These are phyloP conservation scores for Grosmannia serpens DNA, from an alignment of 2,329 filamentous ascomycete genomes.

Conservation along the genomic window DNA sequence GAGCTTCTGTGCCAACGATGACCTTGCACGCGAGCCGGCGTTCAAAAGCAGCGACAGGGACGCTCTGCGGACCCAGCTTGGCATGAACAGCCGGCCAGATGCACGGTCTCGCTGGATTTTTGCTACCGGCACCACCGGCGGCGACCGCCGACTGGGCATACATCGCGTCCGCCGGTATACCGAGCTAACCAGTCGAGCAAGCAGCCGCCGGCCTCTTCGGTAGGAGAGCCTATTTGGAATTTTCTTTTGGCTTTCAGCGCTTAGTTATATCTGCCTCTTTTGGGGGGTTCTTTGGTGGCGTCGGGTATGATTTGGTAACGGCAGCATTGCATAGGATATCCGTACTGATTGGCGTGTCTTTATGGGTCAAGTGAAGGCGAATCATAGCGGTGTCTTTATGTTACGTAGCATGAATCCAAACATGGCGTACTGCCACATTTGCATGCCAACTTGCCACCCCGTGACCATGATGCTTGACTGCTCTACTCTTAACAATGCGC, in stretches of 20 bases:
- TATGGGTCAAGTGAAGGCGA: too few species aligned
- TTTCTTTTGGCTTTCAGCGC: neutral
- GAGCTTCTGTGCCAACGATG: slow-evolving; percentile 63
- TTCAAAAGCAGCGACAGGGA: slow-evolving; percentile 61
- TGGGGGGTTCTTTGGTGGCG: neutral
- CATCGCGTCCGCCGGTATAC: slow-evolving; percentile 33
- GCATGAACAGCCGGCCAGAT: slow-evolving; percentile 34
- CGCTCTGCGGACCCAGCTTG: slow-evolving; percentile 58
- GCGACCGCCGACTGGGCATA: slow-evolving; percentile 30
- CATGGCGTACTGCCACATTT: too few species aligned
- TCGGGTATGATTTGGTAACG: neutral
- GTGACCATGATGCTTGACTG: too few species aligned
- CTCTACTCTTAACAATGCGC: too few species aligned
- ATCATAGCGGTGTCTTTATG: too few species aligned
- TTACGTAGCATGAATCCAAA: too few species aligned
- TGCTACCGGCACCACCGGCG: slow-evolving; percentile 23
- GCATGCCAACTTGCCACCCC: too few species aligned
- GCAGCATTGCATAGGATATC: too few species aligned
- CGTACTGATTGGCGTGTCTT: too few species aligned
- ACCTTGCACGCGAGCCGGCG: slow-evolving; percentile 58
- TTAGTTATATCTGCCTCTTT: too few species aligned
- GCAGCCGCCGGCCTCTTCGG: slow-evolving; percentile 1
- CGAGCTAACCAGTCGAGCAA: slow-evolving; percentile 20
- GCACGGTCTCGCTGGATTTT: slow-evolving; percentile 43
- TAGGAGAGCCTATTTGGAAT: neutral